Percentiles rank a stretch among this genome's conserved stretches.
Evolutionary conservation across 495 filamentous ascomycete species (phyloP).

Genomic region (Xylaria bambusicola): DNA sequence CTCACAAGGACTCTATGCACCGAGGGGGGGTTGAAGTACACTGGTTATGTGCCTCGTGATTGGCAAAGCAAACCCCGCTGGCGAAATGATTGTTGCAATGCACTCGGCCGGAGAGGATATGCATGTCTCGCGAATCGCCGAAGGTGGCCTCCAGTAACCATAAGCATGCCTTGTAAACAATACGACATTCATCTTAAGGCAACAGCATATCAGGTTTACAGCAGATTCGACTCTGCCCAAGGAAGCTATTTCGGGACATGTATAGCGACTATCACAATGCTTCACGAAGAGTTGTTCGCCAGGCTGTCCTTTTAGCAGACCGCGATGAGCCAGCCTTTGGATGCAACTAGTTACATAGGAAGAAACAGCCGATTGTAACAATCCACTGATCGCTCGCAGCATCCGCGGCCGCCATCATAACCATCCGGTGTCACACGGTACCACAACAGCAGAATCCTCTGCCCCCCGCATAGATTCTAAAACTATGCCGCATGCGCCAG

Average conservation of each 20-base stretch:
- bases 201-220: background rate
- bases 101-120: constrained; percentile 3
- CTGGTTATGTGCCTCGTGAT: background rate
- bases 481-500: background rate
- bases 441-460: background rate
- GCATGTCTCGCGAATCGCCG: constrained; percentile 22
- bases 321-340: too few relatives aligned
- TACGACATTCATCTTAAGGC: background rate
- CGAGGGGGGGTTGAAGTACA: background rate
- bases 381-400: too few relatives aligned
- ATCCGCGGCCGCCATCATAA: too few relatives aligned
- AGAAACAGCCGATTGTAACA: too few relatives aligned
- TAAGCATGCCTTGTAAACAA: constrained; percentile 3
- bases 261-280: constrained; percentile 1
- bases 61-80: constrained; percentile 9
- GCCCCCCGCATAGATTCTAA: background rate
- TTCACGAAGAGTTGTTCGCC: background rate
- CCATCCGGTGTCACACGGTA: background rate
- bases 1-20: background rate
- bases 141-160: constrained; percentile 1
- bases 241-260: constrained; percentile 12
- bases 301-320: constrained; percentile 4
- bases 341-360: too few relatives aligned
- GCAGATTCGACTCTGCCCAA: background rate
- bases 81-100: constrained; percentile 10